Evolutionary conservation across 2,329 filamentous ascomycete species (phyloP), one percentile per base, ranked within the genome.

Genomic region (Eutypella sp.): DNA sequence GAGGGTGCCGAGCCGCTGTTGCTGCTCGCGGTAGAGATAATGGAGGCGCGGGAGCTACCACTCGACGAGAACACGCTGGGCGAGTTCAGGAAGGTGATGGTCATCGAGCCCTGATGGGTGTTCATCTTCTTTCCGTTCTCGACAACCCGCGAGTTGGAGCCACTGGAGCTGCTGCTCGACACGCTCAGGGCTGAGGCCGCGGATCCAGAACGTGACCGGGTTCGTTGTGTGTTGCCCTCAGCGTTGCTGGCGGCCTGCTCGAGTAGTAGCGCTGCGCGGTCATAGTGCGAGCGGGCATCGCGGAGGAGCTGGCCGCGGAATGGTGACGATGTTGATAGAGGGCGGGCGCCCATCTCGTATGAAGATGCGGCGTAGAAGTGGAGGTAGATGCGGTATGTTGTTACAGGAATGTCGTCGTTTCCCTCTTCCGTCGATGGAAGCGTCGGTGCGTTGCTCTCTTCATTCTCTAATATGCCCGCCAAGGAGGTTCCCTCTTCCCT

Each of bases 361-460:
- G 78, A 75, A n/a, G 70, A 74, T 18, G 79, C 79, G n/a, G 78
- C 78, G 50, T 81, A 82, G 58, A 82, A 81, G 58, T 79, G 73
- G 5, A 82, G 68, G 49, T 79, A 81, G 52, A 82, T 75, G 27
- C 80, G 66, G 55, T 81, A 75, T 6, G 75, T 65, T 2, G 76
- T 74, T 18, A 75, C 64, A 22, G 67, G 58, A 11, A 66, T 66
- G 42, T 57, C 58, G 41, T 75, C 66, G 52, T 39, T 19, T 22
- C 13, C 10, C 18, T 24, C n/a, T 11, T 20, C 36, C 5, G 7
- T 37, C 13, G n/a, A n/a, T n/a, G n/a, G n/a, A n/a, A n/a, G n/a
- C n/a, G n/a, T n/a, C n/a, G n/a, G n/a, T n/a, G n/a, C n/a, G n/a
- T n/a, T n/a, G n/a, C n/a, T n/a, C n/a, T n/a, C n/a, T n/a, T n/a